Evolutionary conservation across 176 grass and related monocot species (phyloP).

Genomic region (Avena atlantica): DNA sequence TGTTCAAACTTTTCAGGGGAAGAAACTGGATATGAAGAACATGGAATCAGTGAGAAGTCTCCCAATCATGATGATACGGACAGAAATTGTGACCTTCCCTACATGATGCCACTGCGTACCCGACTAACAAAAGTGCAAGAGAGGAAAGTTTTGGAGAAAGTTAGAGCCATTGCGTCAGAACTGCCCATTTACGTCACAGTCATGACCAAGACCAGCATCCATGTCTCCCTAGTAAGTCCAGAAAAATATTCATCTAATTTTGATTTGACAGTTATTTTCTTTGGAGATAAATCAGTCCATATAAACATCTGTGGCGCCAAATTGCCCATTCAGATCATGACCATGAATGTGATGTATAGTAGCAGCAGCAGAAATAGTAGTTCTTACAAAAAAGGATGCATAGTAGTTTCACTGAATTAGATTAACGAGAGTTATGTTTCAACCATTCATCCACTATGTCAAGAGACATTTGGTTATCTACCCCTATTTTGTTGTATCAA

Average conservation of each 20-base stretch:
- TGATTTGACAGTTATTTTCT: background rate
- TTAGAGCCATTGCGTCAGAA: background rate
- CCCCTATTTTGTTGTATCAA: background rate
- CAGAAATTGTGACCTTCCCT: background rate
- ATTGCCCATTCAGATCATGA: background rate
- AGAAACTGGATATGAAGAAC: background rate
- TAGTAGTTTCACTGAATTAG: background rate
- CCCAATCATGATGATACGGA: background rate
- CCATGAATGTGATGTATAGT: background rate
- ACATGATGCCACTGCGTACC: background rate
- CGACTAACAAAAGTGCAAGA: background rate
- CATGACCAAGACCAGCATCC: background rate
- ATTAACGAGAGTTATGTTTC: background rate
- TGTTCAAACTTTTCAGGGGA: constrained; percentile 24
- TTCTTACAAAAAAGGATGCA: background rate
- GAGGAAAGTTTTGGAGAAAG: background rate
- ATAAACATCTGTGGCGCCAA: background rate
- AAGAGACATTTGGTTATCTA: background rate
- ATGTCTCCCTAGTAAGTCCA: background rate
- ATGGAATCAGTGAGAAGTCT: background rate
- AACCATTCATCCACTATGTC: background rate
- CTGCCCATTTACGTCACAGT: background rate
- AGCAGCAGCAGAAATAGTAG: background rate
- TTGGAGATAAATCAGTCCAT: background rate
- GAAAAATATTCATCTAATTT: background rate